Conservation (phyloP, 148 eudicot genomes). For the Limonium bicolor region DNA sequence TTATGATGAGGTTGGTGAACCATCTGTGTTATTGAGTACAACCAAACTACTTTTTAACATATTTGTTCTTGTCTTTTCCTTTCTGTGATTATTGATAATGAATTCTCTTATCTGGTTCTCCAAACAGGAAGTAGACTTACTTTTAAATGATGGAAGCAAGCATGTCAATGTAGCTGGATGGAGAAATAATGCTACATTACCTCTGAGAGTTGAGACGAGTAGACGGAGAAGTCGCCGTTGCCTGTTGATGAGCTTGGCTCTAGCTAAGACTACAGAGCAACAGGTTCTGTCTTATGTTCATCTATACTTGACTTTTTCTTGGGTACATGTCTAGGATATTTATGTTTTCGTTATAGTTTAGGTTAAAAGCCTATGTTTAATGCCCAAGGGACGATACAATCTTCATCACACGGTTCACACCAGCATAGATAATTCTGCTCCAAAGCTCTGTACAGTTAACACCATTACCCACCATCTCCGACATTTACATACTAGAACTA, state of each 20-base stretch:
- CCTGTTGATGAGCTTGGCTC: slow-evolving; percentile 87
- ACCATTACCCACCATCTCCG: no score
- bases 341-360: no score
- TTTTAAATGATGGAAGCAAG: slow-evolving; percentile 98
- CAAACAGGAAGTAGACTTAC: slow-evolving; percentile 86
- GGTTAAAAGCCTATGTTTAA: no score
- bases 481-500: no score
- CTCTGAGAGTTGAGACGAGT: slow-evolving; percentile 82
- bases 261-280: slow-evolving; percentile 68
- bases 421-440: no score
- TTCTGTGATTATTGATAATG: background rate
- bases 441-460: no score
- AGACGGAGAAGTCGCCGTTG: slow-evolving; percentile 95
- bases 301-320: no score
- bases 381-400: no score
- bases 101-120: slow-evolving; percentile 5
- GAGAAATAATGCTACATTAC: slow-evolving; percentile 64
- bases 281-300: no score
- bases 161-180: slow-evolving; percentile 74
- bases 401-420: no score
- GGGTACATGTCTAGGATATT: no score
- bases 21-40: background rate
- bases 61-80: background rate
- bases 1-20: slow-evolving; percentile 78
- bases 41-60: background rate